Base-by-base conservation (phyloP, 495 filamentous ascomycete genomes). In the Tuber calosporum region DNA sequence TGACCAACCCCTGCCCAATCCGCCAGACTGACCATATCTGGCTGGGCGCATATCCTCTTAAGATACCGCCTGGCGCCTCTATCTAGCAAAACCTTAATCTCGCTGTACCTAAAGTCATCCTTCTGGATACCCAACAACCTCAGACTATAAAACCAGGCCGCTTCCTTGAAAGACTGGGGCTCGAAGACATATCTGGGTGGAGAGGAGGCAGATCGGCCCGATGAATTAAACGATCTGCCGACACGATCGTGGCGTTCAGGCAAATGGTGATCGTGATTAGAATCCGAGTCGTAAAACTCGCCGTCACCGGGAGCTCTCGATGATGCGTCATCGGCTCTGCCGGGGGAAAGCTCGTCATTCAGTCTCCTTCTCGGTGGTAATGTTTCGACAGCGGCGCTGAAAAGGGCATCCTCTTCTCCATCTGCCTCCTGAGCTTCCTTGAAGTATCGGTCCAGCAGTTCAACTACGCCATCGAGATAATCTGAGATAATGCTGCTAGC, bases 401-500 rank as follows among this genome's bases (percentile, higher is more conserved):
- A 78, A 34, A 53, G 77, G 53, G 45, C 67, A 30, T 77, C 76
- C 20, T 77, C 76, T 36, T 78, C 76, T 19, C 75, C 75, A 48
- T 78, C 75, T 17, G 76, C 74, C 53, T 77, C 68, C 34, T 78
- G 76, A 19, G 76, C 76, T 77, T 78, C 76, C 36, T 77, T 78
- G 62, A 77, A 78, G 48, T 78, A 78, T 41, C 70, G 69, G 6
- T 78, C 76, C 3, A 78, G 20, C 13, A 78, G 68, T 41, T 78
- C 76, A 26, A 78, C 76, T n/a, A 78, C 76, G 1, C 70, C 75
- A 41, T 78, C 76, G 13, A 78, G 76, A 48, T 78, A 77, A 58
- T 78, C 76, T 7, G 76, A 78, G 41, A 78, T 78, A 22, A 78
- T 78, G n/a, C 76, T 78, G 39, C 76, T 78, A 22, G 76, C 76